Conservation (phyloP, 495 filamentous ascomycete species). For the Penicillium robsamsonii region DNA sequence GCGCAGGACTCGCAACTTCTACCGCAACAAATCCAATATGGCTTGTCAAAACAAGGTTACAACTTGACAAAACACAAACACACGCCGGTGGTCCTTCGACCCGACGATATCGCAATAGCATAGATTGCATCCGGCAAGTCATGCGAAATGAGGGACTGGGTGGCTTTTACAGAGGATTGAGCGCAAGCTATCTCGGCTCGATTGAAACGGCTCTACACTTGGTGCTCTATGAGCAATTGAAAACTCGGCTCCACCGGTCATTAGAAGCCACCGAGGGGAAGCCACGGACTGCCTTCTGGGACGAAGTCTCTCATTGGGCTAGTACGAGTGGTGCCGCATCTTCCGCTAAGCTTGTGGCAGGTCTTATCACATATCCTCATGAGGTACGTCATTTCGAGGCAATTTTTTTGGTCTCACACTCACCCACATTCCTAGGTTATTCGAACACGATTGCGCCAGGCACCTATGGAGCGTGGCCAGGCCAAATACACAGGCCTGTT, state of each 20-base stretch:
- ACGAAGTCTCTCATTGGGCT: slow-evolving; percentile 35
- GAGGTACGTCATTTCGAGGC: slow-evolving; percentile 54
- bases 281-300: slow-evolving; percentile 23
- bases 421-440: slow-evolving; percentile 55
- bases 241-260: slow-evolving; percentile 58
- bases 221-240: slow-evolving; percentile 85
- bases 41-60: slow-evolving; percentile 85
- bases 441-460: slow-evolving; percentile 76
- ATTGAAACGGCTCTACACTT: slow-evolving; percentile 84
- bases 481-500: slow-evolving; percentile 79
- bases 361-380: slow-evolving; percentile 81
- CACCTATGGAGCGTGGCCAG: slow-evolving; percentile 66
- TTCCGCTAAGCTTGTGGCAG: slow-evolving; percentile 75
- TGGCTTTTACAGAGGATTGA: slow-evolving; percentile 82
- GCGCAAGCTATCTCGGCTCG: slow-evolving; percentile 82
- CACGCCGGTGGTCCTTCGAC: slow-evolving; percentile 34
- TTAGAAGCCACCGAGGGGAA: slow-evolving; percentile 41
- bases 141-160: slow-evolving; percentile 71
- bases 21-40: slow-evolving; percentile 92
- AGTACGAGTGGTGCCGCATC: slow-evolving; percentile 69
- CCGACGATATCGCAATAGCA: slow-evolving; percentile 75
- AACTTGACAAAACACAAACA: slow-evolving; percentile 73
- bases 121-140: slow-evolving; percentile 77
- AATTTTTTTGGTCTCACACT: slow-evolving; percentile 13
- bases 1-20: slow-evolving; percentile 74